Conservation (phyloP, 768 basidiomycete species). For the Xerocomellus intermedius region DNA sequence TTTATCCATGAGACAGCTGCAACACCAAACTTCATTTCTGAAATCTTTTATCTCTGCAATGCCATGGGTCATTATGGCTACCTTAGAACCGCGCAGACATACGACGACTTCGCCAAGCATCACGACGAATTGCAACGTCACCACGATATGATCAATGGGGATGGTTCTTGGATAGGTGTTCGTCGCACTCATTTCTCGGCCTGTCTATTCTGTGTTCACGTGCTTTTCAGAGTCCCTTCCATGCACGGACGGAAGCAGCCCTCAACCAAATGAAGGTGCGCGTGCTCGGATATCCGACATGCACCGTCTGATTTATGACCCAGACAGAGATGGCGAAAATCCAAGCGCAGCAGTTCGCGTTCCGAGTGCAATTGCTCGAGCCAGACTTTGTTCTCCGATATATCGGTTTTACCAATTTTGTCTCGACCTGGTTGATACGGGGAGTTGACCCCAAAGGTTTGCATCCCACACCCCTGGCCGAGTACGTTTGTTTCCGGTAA, state of each 20-base stretch:
- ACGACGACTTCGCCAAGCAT: constrained; percentile 71
- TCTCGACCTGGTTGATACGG: constrained; percentile 92
- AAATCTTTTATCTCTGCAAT: constrained; percentile 87
- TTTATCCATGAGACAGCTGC: constrained; percentile 40
- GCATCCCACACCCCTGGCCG: constrained; percentile 67
- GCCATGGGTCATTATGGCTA: constrained; percentile 90
- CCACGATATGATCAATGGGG: constrained; percentile 70
- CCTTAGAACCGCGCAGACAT: constrained; percentile 74
- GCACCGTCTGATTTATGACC: constrained; percentile 1
- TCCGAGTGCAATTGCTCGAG: constrained; percentile 82
- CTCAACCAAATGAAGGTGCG: constrained; percentile 77
- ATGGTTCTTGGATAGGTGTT: constrained; percentile 83
- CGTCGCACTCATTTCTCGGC: constrained; percentile 24
- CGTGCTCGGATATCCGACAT: neutral
- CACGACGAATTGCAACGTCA: constrained; percentile 75
- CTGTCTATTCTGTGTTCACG: neutral
- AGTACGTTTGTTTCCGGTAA: constrained; percentile 46
- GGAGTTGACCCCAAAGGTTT: constrained; percentile 77
- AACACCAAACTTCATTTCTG: constrained; percentile 89
- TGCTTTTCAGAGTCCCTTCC: constrained; percentile 55
- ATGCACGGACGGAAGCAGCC: constrained; percentile 73
- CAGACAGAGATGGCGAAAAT: constrained; percentile 71
- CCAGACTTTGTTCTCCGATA: constrained; percentile 78
- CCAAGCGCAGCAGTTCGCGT: constrained; percentile 73
- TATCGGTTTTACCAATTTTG: constrained; percentile 83